Base-by-base conservation (phyloP, 768 basidiomycete species). In the Lactarius vividus region DNA sequence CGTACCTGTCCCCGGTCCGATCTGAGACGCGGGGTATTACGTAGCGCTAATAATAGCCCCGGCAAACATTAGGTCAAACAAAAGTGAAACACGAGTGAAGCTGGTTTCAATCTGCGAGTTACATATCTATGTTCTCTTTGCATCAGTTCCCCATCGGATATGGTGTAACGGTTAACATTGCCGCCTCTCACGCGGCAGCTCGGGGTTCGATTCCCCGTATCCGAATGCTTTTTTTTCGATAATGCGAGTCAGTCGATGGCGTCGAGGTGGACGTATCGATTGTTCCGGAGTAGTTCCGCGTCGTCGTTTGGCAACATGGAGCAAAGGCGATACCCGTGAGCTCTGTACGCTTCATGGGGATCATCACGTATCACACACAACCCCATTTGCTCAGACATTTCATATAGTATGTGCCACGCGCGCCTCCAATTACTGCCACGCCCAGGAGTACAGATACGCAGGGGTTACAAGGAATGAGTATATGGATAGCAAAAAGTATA, bases 181-280 rank as follows among this genome's bases (percentile, higher is more conserved):
- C 72, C 75, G 75, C 75, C 75, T 76, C 74, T 75, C 75, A 76
- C 75, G 77, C 74, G 77, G 73, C 75, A 78, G 77, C 75, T 75
- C 76, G 74, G 77, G 77, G 77, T 77, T 77, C 77, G 77, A 77
- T 73, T 77, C 77, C 77, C 76, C 75, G 77, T 75, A 77, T 75
- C 76, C 74, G 75, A 77, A 71, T 39, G 0, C 4, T 37, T 3
- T 16, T 66, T 66, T 59, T 56, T 6, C 16, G 7, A 18, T 8
- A 3, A 40, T 40, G 39, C 15, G 39, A 16, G 39, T 39, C 29
- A 9, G 9, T 35, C 10, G 35, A 35, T 35, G 35, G 35, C 35
- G 35, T 35, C 16, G 39, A 40, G 39, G 16, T 18, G 39, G 40
- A 18, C 40, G 2, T 7, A 40, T 18, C 40, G 16, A 13, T 40